A percentile compares a stretch with the other conserved stretches of the same genome.
These are phyloP conservation scores for Allium fistulosum DNA, from an alignment of 106 monocot genomes.

Conservation along the genomic window DNA sequence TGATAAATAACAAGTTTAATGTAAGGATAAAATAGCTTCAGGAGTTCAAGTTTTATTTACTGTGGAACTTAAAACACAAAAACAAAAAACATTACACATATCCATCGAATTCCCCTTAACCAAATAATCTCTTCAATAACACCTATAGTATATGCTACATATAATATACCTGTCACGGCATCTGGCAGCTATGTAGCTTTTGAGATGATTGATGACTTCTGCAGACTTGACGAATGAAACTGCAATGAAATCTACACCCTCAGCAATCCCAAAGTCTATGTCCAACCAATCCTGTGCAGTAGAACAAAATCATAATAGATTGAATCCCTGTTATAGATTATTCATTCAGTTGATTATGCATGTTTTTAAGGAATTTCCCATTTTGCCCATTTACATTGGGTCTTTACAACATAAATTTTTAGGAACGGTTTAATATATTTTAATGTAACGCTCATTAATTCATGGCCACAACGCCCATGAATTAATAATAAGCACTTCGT, in stretches of 20 bases:
- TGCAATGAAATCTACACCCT: constrained; percentile 75
- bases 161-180: constrained; percentile 50
- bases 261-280: constrained; percentile 83
- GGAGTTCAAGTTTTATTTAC: background rate
- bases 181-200: constrained; percentile 80
- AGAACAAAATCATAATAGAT: too few species aligned
- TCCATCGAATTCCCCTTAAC: too few species aligned
- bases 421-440: too few species aligned
- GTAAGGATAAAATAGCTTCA: background rate
- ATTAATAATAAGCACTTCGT: too few species aligned
- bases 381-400: background rate
- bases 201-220: constrained; percentile 81
- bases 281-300: constrained; percentile 71
- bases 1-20: background rate
- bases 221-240: constrained; percentile 85
- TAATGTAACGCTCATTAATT: too few species aligned
- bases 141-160: too few species aligned
- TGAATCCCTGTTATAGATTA: background rate
- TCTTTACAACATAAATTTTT: too few species aligned
- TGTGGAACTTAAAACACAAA: too few species aligned
- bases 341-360: background rate
- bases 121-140: too few species aligned
- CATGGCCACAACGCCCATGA: too few species aligned
- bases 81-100: too few species aligned
- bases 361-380: background rate